phyloP scores from a whole-genome alignment of 768 basidiomycete species.

The Lactifluus piperatus region DNA sequence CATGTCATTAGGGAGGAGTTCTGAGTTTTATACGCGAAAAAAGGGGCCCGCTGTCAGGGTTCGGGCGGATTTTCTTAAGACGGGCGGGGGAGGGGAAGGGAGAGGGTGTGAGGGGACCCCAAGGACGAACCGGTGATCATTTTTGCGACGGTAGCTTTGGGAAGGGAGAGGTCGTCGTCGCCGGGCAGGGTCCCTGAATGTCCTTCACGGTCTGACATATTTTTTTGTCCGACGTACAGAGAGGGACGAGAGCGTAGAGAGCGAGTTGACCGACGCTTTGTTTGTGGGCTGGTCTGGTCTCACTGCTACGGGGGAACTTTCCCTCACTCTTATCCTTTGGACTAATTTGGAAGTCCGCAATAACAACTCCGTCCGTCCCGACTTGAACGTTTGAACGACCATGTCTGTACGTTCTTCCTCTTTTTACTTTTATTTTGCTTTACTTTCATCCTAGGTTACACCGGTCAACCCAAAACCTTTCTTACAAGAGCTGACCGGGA shows the following conservation, averaged over 20 bases:
- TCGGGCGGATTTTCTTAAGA: not conserved
- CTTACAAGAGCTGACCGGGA: slow-evolving; percentile 96
- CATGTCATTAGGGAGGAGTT: slow-evolving; percentile 81
- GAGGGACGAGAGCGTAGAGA: not conserved
- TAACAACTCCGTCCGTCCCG: too few relatives aligned
- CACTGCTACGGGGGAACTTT: too few relatives aligned
- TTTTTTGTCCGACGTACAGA: slow-evolving; percentile 8
- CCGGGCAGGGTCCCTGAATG: slow-evolving; percentile 49
- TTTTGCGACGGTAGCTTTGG: slow-evolving; percentile 96
- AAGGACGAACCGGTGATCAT: slow-evolving; percentile 73
- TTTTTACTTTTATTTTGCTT: not conserved
- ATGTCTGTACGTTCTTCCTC: slow-evolving; percentile 49
- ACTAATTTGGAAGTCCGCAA: slow-evolving; percentile 35
- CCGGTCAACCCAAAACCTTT: slow-evolving; percentile 99
- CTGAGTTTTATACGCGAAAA: slow-evolving; percentile 33
- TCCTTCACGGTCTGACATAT: slow-evolving; percentile 95
- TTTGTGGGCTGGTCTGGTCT: too few relatives aligned
- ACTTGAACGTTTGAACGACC: too few relatives aligned
- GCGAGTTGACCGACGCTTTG: too few relatives aligned
- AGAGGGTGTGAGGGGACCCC: slow-evolving; percentile 1
- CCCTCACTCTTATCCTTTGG: too few relatives aligned
- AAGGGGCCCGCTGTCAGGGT: slow-evolving; percentile 8
- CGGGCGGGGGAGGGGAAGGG: not conserved
- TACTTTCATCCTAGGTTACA: slow-evolving; percentile 44
- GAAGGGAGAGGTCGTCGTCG: slow-evolving; percentile 93